Evolutionary conservation across 441 rosid species (phyloP), one percentile per base, ranked within the genome.

Genomic region (Daphne laureola): DNA sequence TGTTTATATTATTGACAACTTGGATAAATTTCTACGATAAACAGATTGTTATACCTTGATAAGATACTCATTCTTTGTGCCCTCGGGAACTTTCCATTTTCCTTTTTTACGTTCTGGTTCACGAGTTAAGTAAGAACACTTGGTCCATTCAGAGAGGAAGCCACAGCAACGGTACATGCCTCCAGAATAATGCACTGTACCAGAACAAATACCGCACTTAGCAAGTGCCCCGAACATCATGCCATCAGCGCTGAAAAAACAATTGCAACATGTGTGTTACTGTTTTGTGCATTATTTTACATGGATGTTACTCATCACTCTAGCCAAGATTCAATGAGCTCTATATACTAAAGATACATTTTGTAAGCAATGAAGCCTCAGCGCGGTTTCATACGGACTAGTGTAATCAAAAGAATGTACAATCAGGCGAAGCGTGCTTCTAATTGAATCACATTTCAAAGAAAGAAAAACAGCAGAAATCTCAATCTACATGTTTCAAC

Each of bases 181-280:
- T 63, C 99, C 96, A 52, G 85, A 83, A 73, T 67, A 87, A 46
- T 65, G 78, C 73, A 93, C 85, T 54, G 70, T 66, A 62, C 93
- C 76, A 53, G 89, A 74, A 76, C 97, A 93, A 41, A 80, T 52
- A 9, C 86, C 85, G 75, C 97, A 93, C 47, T 43, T 62, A 50
- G 74, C 79, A 58, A 93, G 96, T 54, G 82, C 82, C 71, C 96
- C 99, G 78, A 90, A 87, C 74, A 87, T 69, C 97, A 93, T 93
- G 54, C 97, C 97, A 77, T 93, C 96, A 54, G 91, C 90, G 73
- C 99, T 90, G 62, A 58, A 66, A 21, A 55, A 75, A 49, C 40
- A 63, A 51, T 56, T 42, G 49, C n/a, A 58, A 57, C 56, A 63
- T 43, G 46, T 40, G 25, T 36, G 53, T 65, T 50, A 46, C 52